phyloP scores from a whole-genome alignment of 169 alveolate species.

The Eimeria brunetti region DNA sequence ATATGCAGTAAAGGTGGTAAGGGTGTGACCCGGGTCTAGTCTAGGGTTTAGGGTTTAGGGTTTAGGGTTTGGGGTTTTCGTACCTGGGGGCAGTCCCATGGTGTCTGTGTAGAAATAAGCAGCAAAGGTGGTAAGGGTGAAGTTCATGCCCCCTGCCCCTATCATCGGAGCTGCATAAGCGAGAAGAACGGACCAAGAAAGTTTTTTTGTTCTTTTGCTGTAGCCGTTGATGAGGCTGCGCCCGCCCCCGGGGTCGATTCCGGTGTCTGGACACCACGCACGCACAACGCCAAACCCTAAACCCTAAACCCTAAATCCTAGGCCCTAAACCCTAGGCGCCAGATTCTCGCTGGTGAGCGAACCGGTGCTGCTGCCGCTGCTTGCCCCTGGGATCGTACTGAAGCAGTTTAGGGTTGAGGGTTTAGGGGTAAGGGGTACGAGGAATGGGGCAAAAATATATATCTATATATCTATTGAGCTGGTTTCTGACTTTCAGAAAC shows the following conservation, averaged over 20 bases:
- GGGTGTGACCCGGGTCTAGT: neutral
- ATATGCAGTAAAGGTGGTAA: conserved; percentile 43
- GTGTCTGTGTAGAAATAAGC: conserved; percentile 72
- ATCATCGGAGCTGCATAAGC: conserved; percentile 76
- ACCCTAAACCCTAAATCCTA: conserved; percentile 22
- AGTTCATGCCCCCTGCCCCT: conserved; percentile 76
- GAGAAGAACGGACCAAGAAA: conserved; percentile 56
- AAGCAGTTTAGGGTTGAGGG: neutral
- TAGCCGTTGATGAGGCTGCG: neutral
- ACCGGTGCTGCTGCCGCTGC: too few relatives aligned
- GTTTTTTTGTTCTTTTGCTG: conserved; percentile 41
- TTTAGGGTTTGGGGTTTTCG: conserved; percentile 7
- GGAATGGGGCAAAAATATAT: too few relatives aligned
- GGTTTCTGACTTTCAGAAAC: conserved; percentile 44
- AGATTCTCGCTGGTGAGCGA: neutral
- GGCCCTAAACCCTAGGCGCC: neutral
- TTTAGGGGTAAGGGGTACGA: neutral
- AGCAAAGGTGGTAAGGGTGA: conserved; percentile 69
- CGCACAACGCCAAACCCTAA: neutral
- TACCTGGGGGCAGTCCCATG: conserved; percentile 67
- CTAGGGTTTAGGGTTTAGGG: conserved; percentile 19
- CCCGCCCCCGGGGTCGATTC: neutral
- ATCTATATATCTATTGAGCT: too few relatives aligned
- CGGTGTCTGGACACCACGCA: neutral
- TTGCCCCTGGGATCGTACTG: neutral